Base-by-base conservation (phyloP, 192 early-diverging fungal genomes). In the Diversispora eburnea region DNA sequence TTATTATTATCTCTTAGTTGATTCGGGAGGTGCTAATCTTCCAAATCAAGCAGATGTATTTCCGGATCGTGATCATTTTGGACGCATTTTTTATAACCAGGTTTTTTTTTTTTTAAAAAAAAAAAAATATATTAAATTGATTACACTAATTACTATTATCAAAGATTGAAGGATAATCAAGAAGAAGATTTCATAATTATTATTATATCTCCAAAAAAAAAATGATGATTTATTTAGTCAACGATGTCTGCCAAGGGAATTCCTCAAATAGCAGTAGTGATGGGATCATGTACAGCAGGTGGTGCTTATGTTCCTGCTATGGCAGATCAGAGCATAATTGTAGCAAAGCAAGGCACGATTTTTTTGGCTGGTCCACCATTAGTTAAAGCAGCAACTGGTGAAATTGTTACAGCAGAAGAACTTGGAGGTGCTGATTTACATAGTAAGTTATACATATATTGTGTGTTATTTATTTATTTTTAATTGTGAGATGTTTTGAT, bases 261-360 rank as follows among this genome's bases (percentile, higher is more conserved):
- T 67, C 95, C 96, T 57, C 96, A 98, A 83, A 89, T 98, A 54
- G 96, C 96, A n/a, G 93, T 95, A 52, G 96, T 98, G 7, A 87
- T 98, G 83, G 96, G 96, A 17, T 95, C 93, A 17, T 98, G 96
- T 84, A 98, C 96, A 20, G 96, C 96, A 19, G 95, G 95, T 73
- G 94, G 96, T 69, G 96, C 96, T 3, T 98, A 98, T 78, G 95
- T 98, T 39, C 96, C 96, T 54, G 95, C 96, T 12, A 98, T 98
- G 96, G 92, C 95, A 48, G 96, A 98, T 80, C 94, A 98, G 81
- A 93, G 91, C 84, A 90, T 98, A 70, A 98, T 98, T 84, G 96
- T 98, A 45, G 84, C 86, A 70, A 91, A 91, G 43, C 95, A 98
- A 79, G 96, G 96, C 8, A 98, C 96, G 3, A 98, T 98, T 70